These are phyloP conservation scores for Metarhizium humberi DNA, from an alignment of 2,329 filamentous ascomycete species.

Conservation along the genomic window DNA sequence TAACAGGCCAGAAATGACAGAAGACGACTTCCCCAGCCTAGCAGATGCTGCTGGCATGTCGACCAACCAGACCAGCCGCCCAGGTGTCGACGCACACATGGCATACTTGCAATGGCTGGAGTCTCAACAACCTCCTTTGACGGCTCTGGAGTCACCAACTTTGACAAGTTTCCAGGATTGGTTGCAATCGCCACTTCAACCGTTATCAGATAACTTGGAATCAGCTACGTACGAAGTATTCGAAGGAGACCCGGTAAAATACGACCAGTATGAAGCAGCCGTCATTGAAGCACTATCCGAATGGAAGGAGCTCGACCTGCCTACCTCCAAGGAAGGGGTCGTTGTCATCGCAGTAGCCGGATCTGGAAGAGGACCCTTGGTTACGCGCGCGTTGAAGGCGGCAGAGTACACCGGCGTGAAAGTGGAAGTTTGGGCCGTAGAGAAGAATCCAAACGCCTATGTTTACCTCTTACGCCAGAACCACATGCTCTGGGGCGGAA, in stretches of 20 bases:
- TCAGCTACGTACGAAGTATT: constrained; percentile 98
- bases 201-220: constrained; percentile 90
- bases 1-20: constrained; percentile 25
- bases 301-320: constrained; percentile 63
- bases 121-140: constrained; percentile 60
- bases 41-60: constrained; percentile 39
- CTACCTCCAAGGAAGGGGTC: constrained; percentile 58
- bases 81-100: constrained; percentile 41
- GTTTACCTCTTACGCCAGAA: constrained; percentile 88
- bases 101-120: constrained; percentile 81
- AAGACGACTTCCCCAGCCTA: constrained; percentile 57
- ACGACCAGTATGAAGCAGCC: constrained; percentile 87
- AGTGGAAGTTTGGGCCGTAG: constrained; percentile 83
- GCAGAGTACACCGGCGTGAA: constrained; percentile 66
- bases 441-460: constrained; percentile 98
- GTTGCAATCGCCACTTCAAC: constrained; percentile 88
- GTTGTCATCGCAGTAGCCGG: constrained; percentile 89
- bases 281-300: constrained; percentile 73
- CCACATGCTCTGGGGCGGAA: constrained; percentile 65
- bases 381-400: constrained; percentile 77
- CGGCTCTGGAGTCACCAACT: constrained; percentile 39
- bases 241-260: constrained; percentile 96
- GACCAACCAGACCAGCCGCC: constrained; percentile 19
- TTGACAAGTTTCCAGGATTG: constrained; percentile 73
- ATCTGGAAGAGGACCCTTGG: constrained; percentile 83